Conservation (phyloP, 805 yeast genomes). For the Saccharomycopsis fermentans region DNA sequence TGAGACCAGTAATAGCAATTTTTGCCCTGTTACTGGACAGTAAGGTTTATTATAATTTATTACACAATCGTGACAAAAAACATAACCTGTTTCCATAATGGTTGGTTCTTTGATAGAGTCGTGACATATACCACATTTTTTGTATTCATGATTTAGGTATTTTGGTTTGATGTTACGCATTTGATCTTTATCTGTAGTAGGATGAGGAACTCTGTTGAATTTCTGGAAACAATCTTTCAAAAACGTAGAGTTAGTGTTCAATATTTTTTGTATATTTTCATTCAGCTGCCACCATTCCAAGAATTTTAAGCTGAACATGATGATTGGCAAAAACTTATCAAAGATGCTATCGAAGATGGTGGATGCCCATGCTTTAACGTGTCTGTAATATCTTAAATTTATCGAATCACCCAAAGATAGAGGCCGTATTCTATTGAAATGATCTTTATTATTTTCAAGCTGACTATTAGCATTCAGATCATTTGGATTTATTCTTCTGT, state of each 20-base stretch:
- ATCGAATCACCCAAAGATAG: conserved; percentile 15
- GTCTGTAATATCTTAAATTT: background rate
- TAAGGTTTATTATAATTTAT: conserved; percentile 42
- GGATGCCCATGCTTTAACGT: background rate
- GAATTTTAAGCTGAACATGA: conserved; percentile 17
- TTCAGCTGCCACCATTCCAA: conserved; percentile 20
- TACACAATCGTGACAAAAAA: conserved; percentile 73
- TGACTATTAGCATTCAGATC: conserved; percentile 22
- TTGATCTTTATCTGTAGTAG: background rate
- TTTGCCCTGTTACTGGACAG: conserved; percentile 82
- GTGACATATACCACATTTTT: conserved; percentile 61
- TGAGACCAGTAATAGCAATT: conserved; percentile 31
- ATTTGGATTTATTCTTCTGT: conserved; percentile 45
- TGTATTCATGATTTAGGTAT: conserved; percentile 8
- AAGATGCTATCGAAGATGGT: conserved; percentile 14
- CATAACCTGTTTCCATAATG: conserved; percentile 83
- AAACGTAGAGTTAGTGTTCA: conserved; percentile 6
- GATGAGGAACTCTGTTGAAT: conserved; percentile 6
- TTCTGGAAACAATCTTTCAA: conserved; percentile 11
- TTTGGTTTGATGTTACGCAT: background rate
- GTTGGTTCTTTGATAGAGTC: conserved; percentile 66
- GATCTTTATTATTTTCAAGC: conserved; percentile 12
- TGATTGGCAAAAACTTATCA: conserved; percentile 15
- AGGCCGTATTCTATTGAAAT: conserved; percentile 17
- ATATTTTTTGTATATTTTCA: conserved; percentile 7